These are phyloP conservation scores for Hericium coralloides DNA, from an alignment of 768 basidiomycete species.

Conservation along the genomic window DNA sequence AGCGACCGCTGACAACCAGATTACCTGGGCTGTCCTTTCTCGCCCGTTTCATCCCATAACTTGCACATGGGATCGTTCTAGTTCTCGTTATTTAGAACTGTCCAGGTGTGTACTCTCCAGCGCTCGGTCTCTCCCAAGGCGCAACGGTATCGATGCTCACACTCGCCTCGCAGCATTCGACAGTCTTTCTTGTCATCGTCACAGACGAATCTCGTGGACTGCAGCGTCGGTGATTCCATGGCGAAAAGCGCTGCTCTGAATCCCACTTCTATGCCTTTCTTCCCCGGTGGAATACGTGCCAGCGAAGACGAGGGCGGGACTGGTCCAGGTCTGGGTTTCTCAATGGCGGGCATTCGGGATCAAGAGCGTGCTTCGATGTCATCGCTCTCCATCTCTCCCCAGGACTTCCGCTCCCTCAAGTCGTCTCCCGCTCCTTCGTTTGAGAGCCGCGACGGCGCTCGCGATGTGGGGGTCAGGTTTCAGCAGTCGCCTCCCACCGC, in stretches of 20 bases:
- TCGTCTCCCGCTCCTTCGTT: constrained; percentile 61
- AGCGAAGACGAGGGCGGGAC: constrained; percentile 41
- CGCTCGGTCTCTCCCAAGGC: constrained; percentile 6
- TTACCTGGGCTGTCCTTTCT: constrained; percentile 13
- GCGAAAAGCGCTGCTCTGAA: constrained; percentile 72
- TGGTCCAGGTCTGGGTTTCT: constrained; percentile 33
- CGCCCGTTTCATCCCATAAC: constrained; percentile 2
- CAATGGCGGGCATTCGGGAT: constrained; percentile 36
- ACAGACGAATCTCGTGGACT: not conserved
- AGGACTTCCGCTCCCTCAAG: constrained; percentile 57
- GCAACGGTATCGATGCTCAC: not conserved
- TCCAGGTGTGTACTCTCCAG: not conserved
- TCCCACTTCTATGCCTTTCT: constrained; percentile 79
- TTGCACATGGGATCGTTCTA: constrained; percentile 14
- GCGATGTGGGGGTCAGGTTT: constrained; percentile 17
- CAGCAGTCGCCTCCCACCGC: constrained; percentile 18
- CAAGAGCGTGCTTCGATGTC: constrained; percentile 39
- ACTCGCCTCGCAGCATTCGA: not conserved
- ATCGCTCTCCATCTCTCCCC: constrained; percentile 48
- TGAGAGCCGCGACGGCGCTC: constrained; percentile 21
- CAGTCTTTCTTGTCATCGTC: not conserved
- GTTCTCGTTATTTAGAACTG: not conserved
- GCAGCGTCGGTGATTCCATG: constrained; percentile 30
- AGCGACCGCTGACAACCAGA: constrained; percentile 9
- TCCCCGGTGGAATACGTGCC: constrained; percentile 57